These are phyloP conservation scores for Neurospora sp. DNA, from an alignment of 2,329 filamentous ascomycete species.

Conservation along the genomic window DNA sequence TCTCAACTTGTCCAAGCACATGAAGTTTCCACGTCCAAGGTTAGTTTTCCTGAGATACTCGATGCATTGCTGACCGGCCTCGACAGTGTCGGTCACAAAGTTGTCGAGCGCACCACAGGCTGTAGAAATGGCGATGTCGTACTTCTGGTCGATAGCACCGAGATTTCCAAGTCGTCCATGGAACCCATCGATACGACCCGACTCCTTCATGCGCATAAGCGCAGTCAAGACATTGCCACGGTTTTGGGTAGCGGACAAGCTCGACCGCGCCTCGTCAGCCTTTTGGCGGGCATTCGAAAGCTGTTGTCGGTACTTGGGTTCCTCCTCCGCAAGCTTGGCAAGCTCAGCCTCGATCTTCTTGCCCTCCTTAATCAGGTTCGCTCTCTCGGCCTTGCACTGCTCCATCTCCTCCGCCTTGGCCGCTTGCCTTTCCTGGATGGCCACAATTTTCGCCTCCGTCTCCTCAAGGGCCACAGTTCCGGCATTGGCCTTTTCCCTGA, in stretches of 20 bases:
- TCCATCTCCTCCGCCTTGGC: slow-evolving; percentile 67
- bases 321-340: slow-evolving; percentile 60
- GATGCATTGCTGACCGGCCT: slow-evolving; percentile 94
- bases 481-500: slow-evolving; percentile 80
- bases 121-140: slow-evolving; percentile 96
- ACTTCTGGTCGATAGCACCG: slow-evolving; percentile 85
- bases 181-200: slow-evolving; percentile 93
- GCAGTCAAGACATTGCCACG: slow-evolving; percentile 87
- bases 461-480: slow-evolving; percentile 78
- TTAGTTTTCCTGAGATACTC: slow-evolving; percentile 97
- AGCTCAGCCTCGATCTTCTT: slow-evolving; percentile 63
- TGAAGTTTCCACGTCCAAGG: slow-evolving; percentile 91
- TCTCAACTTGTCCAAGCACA: slow-evolving; percentile 81
- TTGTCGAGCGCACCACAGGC: slow-evolving; percentile 88
- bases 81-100: slow-evolving; percentile 92
- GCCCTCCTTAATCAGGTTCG: slow-evolving; percentile 62
- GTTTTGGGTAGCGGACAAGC: slow-evolving; percentile 79
- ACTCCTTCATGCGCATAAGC: slow-evolving; percentile 89
- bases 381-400: slow-evolving; percentile 63
- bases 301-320: slow-evolving; percentile 72
- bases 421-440: slow-evolving; percentile 60
- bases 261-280: slow-evolving; percentile 89
- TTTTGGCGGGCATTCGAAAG: slow-evolving; percentile 87
- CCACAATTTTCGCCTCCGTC: slow-evolving; percentile 65
- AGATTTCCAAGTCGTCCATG: slow-evolving; percentile 91